Evolutionary conservation across 768 basidiomycete genomes (phyloP), one percentile per base, ranked within the genome.

Genomic region (Suillus subluteus): DNA sequence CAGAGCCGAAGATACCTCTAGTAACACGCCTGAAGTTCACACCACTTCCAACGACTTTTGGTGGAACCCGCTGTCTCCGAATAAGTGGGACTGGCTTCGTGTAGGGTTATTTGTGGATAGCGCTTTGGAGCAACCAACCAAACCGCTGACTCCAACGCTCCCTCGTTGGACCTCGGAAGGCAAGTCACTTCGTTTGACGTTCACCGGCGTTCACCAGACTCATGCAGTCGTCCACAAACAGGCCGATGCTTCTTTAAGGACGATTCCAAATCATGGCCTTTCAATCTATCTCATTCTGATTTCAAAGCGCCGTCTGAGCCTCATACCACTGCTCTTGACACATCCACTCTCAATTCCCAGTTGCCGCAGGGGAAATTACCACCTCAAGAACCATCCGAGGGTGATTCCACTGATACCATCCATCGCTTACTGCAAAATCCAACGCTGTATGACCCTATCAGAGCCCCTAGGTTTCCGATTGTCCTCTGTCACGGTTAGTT

Each of bases 401-500:
- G 67, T 58, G 68, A 68, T 38, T 26, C 67, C 38, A 40, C 66
- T 38, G 90, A 89, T 70, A 79, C 76, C 16, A 88, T 94, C 6
- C 91, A 91, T 75, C 83, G 83, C 62, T 79, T 98, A 5, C 87
- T 98, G 71, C 80, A 82, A 58, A 88, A 93, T 71, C 94, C 96
- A 4, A 83, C 87, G 0, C 82, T 99, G 37, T 91, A 86, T 70
- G 87, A 96, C 68, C 94, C 94, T 0, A 70, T 91, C 4, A 85
- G 93, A 69, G 84, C 83, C 6, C 95, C 98, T 2, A 88, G 97
- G 7, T 88, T 94, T 76, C 95, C 95, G 1, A 90, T 99, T 65
- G 95, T 97, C 4, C 84, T 99, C n/a, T 98, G 95, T 74, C 97
- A 99, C 79, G 97, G 96, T 95, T 72, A 71, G 86, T 76, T 65